Conservation (phyloP, 805 yeast species). For the Candida pseudoglaebosa region DNA sequence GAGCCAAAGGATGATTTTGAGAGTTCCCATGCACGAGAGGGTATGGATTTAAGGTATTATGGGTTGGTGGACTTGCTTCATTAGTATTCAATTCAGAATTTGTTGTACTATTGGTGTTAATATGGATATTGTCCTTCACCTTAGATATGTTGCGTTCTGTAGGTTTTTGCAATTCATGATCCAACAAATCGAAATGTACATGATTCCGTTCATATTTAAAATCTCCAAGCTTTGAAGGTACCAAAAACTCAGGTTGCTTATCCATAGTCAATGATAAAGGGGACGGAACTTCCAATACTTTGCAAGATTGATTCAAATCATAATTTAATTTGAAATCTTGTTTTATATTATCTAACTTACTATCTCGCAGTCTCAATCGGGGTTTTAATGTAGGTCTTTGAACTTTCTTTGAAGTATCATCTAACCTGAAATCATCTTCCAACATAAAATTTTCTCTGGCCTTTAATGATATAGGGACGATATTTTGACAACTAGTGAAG, state of each 20-base stretch:
- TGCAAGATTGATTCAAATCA: conserved; percentile 8
- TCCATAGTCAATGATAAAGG: conserved; percentile 18
- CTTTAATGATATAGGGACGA: conserved; percentile 5
- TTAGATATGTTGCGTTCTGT: not conserved
- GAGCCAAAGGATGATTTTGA: not conserved
- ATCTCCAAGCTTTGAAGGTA: not conserved
- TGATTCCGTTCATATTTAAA: not conserved
- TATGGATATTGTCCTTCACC: not conserved
- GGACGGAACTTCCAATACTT: conserved; percentile 14
- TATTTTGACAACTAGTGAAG: not conserved
- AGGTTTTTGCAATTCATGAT: not conserved
- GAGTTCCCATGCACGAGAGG: too few relatives aligned
- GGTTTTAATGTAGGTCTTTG: conserved; percentile 16
- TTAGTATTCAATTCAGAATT: not conserved
- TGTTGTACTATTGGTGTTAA: not conserved
- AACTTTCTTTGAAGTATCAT: conserved; percentile 10
- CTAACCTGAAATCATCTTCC: conserved; percentile 37
- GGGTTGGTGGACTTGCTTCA: too few relatives aligned
- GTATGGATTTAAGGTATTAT: too few relatives aligned
- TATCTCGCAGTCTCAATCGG: not conserved
- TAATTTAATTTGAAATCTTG: conserved; percentile 23
- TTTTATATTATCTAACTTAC: conserved; percentile 10
- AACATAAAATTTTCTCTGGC: conserved; percentile 6
- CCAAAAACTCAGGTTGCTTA: conserved; percentile 4
- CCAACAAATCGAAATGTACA: not conserved